phyloP scores from a whole-genome alignment of 495 filamentous ascomycete species.

The Aspergillus nanangensis region DNA sequence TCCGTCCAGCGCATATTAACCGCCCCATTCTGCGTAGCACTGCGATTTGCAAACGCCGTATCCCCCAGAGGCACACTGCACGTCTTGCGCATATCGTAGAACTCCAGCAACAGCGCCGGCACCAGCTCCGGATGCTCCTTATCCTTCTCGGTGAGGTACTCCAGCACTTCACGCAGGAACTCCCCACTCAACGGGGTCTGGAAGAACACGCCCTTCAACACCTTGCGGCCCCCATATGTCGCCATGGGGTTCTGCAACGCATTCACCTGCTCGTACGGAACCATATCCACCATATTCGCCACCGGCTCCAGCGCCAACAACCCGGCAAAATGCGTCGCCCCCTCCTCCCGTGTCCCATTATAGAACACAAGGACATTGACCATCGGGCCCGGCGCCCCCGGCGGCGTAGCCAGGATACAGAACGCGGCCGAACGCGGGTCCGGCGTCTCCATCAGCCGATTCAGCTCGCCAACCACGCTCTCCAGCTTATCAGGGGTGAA shows the following conservation, averaged over 20 bases:
- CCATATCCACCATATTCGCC: conserved; percentile 31
- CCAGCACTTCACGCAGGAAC: conserved; percentile 31
- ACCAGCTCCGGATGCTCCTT: conserved; percentile 15
- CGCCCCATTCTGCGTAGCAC: conserved; percentile 29
- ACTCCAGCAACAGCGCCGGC: conserved; percentile 28
- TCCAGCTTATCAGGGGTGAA: conserved; percentile 38
- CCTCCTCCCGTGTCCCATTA: conserved; percentile 45
- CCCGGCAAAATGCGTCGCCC: conserved; percentile 28
- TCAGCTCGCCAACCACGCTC: conserved; percentile 33
- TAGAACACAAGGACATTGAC: conserved; percentile 43
- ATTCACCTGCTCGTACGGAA: conserved; percentile 43
- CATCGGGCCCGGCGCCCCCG: conserved; percentile 28
- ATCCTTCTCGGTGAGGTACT: conserved; percentile 33
- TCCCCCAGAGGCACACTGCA: conserved; percentile 18
- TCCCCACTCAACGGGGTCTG: conserved; percentile 32
- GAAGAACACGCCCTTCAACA: conserved; percentile 48
- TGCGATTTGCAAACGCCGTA: conserved; percentile 29
- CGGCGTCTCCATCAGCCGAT: conserved; percentile 29
- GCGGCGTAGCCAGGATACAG: conserved; percentile 34
- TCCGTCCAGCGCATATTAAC: conserved; percentile 30
- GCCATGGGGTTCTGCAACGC: conserved; percentile 36
- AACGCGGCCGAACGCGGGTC: conserved; percentile 31
- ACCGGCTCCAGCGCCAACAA: conserved; percentile 33
- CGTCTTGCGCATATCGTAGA: conserved; percentile 30
- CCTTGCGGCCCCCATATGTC: conserved; percentile 35